Evolutionary conservation across 805 yeast genomes (phyloP).

Genomic region (Schizosaccharomyces pombe): DNA sequence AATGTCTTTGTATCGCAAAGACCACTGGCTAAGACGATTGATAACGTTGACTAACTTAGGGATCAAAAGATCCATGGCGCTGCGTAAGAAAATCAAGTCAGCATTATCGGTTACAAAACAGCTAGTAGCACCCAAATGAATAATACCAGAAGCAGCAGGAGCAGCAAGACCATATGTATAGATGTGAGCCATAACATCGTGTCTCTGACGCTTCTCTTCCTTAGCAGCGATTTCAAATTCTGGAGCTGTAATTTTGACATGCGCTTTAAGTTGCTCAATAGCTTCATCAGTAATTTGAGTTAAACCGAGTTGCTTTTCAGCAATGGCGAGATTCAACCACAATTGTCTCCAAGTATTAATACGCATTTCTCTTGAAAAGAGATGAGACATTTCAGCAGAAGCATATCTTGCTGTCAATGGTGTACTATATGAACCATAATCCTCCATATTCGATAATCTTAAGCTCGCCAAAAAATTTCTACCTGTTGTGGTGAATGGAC

Average conservation of each 20-base stretch:
- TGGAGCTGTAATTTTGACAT: conserved; percentile 70
- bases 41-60: conserved; percentile 92
- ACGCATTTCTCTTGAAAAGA: conserved; percentile 81
- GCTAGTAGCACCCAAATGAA: conserved; percentile 94
- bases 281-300: conserved; percentile 75
- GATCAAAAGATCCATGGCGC: conserved; percentile 78
- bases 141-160: conserved; percentile 93
- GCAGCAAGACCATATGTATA: conserved; percentile 81
- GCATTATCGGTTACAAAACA: conserved; percentile 97
- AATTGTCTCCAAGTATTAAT: conserved; percentile 96
- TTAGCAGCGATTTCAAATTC: conserved; percentile 72
- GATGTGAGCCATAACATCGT: conserved; percentile 98
- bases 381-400: conserved; percentile 82
- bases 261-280: conserved; percentile 54
- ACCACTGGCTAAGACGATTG: conserved; percentile 69
- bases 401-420: conserved; percentile 95
- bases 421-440: background rate
- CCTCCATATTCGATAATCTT: background rate
- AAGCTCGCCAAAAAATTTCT: background rate
- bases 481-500: too few species aligned
- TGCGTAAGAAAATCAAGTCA: conserved; percentile 84
- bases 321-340: conserved; percentile 86
- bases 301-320: conserved; percentile 80
- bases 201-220: conserved; percentile 95
- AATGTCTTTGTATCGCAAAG: conserved; percentile 74